These are phyloP conservation scores for Grigorovia transvaalensis DNA, from an alignment of 805 yeast species.

Conservation along the genomic window DNA sequence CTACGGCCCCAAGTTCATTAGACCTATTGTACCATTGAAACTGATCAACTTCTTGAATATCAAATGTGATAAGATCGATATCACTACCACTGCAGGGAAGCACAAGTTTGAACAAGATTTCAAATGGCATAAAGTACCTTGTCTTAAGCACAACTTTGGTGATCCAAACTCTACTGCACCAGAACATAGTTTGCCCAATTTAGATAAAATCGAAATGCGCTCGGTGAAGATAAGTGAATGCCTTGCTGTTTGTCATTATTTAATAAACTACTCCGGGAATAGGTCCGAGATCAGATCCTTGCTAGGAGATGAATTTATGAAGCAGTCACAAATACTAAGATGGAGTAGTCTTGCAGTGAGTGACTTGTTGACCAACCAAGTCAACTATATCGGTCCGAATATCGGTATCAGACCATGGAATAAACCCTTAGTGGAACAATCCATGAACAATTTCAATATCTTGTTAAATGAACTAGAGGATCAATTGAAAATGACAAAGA, in stretches of 20 bases:
- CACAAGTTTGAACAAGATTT: conserved; percentile 36
- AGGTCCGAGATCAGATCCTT: conserved; percentile 31
- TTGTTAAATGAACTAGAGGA: conserved; percentile 39
- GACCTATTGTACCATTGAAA: conserved; percentile 30
- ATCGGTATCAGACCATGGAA: conserved; percentile 60
- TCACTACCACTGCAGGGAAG: conserved; percentile 11
- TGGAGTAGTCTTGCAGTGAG: conserved; percentile 69
- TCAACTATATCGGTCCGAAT: conserved; percentile 45
- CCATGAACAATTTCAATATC: conserved; percentile 29
- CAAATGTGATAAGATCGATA: conserved; percentile 43
- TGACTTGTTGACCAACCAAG: conserved; percentile 44
- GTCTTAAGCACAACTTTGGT: background rate
- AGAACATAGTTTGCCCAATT: background rate
- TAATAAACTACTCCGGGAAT: conserved; percentile 26
- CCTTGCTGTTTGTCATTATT: conserved; percentile 35
- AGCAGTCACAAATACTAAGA: conserved; percentile 43
- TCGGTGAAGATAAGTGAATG: background rate
- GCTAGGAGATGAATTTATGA: conserved; percentile 39
- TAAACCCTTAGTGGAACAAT: conserved; percentile 49
- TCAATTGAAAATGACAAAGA: conserved; percentile 35
- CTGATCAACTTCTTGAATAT: conserved; percentile 49
- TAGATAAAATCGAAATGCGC: too few relatives aligned
- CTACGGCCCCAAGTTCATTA: conserved; percentile 35
- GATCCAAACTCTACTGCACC: background rate
- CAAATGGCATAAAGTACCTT: conserved; percentile 30